Percentiles rank a stretch among this genome's conserved stretches.
These are phyloP conservation scores for Salix suchowensis DNA, from an alignment of 345 rosid genomes.

Conservation along the genomic window DNA sequence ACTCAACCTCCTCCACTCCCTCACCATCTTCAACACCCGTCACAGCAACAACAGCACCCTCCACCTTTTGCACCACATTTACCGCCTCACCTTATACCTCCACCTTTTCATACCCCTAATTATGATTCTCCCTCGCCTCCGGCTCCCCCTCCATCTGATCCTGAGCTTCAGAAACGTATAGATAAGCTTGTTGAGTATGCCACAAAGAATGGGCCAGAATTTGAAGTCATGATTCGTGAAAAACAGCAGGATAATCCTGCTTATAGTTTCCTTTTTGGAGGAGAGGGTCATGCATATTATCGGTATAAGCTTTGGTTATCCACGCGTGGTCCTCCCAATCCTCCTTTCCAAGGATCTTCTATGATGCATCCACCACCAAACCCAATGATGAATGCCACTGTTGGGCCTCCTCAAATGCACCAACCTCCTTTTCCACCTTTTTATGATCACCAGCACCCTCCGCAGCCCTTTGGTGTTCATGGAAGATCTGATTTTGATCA, in stretches of 20 bases:
- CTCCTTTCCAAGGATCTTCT: slow-evolving; percentile 56
- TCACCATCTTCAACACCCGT: slow-evolving; percentile 53
- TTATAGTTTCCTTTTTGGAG: slow-evolving; percentile 81
- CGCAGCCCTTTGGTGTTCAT: slow-evolving; percentile 52
- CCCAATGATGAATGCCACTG: slow-evolving; percentile 53
- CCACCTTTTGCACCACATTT: slow-evolving; percentile 61
- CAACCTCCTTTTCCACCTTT: slow-evolving; percentile 73
- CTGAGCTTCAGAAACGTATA: slow-evolving; percentile 92
- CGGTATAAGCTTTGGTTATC: slow-evolving; percentile 82
- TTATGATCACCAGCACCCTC: slow-evolving; percentile 67
- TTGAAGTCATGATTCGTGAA: slow-evolving; percentile 92
- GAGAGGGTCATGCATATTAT: slow-evolving; percentile 87
- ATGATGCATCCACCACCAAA: slow-evolving; percentile 66
- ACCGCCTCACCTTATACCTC: slow-evolving; percentile 59
- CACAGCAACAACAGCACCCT: slow-evolving; percentile 62
- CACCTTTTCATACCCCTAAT: slow-evolving; percentile 49
- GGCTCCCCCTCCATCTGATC: slow-evolving; percentile 80
- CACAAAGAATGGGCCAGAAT: slow-evolving; percentile 89
- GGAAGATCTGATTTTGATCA: slow-evolving; percentile 77
- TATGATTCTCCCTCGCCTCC: slow-evolving; percentile 76
- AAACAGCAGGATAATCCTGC: slow-evolving; percentile 96
- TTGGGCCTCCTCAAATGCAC: slow-evolving; percentile 64
- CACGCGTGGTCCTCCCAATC: slow-evolving; percentile 52
- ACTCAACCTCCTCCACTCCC: slow-evolving; percentile 64
- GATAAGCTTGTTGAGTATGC: slow-evolving; percentile 93